phyloP scores from a whole-genome alignment of 2,329 filamentous ascomycete genomes.

The Didymosphaeria variabile region DNA sequence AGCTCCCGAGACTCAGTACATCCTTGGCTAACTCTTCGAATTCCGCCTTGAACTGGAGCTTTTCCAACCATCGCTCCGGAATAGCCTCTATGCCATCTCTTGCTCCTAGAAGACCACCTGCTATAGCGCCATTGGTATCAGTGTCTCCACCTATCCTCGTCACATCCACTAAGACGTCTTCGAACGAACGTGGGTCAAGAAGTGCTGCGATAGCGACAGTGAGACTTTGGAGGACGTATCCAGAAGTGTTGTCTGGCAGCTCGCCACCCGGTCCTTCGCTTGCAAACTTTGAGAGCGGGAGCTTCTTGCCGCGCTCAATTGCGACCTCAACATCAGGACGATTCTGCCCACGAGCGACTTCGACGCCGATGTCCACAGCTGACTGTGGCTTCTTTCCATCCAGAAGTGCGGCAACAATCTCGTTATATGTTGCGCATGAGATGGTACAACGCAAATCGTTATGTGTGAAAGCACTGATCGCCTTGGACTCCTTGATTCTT shows the following conservation, averaged over 20 bases:
- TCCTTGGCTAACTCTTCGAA: conserved; percentile 26
- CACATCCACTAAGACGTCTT: conserved; percentile 58
- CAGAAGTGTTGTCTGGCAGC: conserved; percentile 45
- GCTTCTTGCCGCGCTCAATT: conserved; percentile 30
- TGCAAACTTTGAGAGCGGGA: conserved; percentile 43
- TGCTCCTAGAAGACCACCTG: conserved; percentile 58
- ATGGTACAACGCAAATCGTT: conserved; percentile 33
- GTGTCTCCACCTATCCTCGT: conserved; percentile 57
- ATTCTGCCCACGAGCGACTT: conserved; percentile 17
- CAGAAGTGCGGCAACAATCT: conserved; percentile 32
- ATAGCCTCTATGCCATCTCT: conserved; percentile 55
- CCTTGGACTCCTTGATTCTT: conserved; percentile 33
- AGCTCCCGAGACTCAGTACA: conserved; percentile 10
- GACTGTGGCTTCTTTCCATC: conserved; percentile 16
- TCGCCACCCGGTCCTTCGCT: conserved; percentile 37
- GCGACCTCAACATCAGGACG: conserved; percentile 18
- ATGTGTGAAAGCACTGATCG: conserved; percentile 35
- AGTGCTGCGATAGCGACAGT: conserved; percentile 54
- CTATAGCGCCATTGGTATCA: conserved; percentile 60
- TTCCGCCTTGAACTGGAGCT: conserved; percentile 32
- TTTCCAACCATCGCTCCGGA: conserved; percentile 51
- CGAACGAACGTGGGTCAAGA: conserved; percentile 52
- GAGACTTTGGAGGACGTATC: conserved; percentile 58
- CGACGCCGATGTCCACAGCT: conserved; percentile 23
- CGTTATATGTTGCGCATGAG: conserved; percentile 34